Evolutionary conservation across 2,329 filamentous ascomycete genomes (phyloP), one percentile per base, ranked within the genome.

Genomic region (Fusarium albidum): DNA sequence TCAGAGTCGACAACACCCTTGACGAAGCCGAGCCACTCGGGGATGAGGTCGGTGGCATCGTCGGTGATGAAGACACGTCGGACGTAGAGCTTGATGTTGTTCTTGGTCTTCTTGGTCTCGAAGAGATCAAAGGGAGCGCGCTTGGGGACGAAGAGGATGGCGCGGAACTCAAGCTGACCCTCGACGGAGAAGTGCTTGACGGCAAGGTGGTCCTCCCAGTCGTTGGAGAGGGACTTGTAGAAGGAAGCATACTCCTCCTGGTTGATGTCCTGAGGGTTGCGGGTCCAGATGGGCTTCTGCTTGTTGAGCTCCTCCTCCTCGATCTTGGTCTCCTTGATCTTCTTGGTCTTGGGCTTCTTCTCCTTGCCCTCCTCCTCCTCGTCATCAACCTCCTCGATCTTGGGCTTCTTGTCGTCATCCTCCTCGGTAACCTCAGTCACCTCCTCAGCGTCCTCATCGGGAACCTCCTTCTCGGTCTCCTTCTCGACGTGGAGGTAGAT

Each of bases 141-240:
- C 91, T 99, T 98, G 77, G 95, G 95, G 49, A 99, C 94, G 84
- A 96, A 99, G 76, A 99, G 92, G 79, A 99, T 96, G 67, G 95
- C 95, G 67, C 94, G 94, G 92, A 99, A 99, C 83, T 99, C 95
- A 68, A 99, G 93, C 85, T 98, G 95, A 88, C 95, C 95, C 85
- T 99, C 95, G 65, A 99, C 95, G 63, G 95, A 99, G 90, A 99
- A 99, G 86, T 99, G 95, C 92, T 99, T 99, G 84, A 99, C 95
- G 65, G 84, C 95, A 63, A 99, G 90, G 81, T 98, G 95, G 80
- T 99, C 95, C 82, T 99, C 95, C 95, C 95, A 99, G 82, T 99
- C 95, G 83, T 99, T 99, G 79, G 93, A 97, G 66, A 99, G 90
- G 43, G 95, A 97, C 89, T 99, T 99, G 90, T 99, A 99, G 88